Evolutionary conservation across 202 grass and related monocot species (phyloP), one percentile per base, ranked within the genome.

Genomic region (Panicum hallii): DNA sequence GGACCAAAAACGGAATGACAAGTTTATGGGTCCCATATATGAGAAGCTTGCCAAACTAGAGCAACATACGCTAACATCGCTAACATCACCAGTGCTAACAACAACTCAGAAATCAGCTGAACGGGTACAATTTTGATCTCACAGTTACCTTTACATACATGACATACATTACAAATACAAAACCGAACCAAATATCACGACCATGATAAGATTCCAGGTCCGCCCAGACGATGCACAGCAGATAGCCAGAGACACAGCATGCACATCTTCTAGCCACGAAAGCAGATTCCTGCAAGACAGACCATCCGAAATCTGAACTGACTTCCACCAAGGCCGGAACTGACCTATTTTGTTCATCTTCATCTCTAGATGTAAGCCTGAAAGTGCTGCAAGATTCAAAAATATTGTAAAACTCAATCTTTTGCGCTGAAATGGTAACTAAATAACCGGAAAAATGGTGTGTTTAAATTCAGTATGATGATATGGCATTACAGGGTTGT

Each of bases 321-420:
- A 14, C 63, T 85, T 80, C 77, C 28, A 68, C 17, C 23, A 44
- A 80, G 42, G 38, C n/a, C 4, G 3, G 49, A 57, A 66, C 50
- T n/a, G 66, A 72, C 54, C 14, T 71, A 55, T 30, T 68, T 38
- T 75, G 69, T 57, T 68, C 5, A 49, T 70, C 19, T 70, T 61
- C 65, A 70, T 85, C 65, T 69, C 61, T 83, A 72, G 16, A 40
- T 83, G 54, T 9, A 66, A 22, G 47, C 40, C 81, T 84, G 72
- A 7, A 68, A 38, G 22, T 30, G 14, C 38, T 26, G 50, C 14
- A 82, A 8, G 34, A 77, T 30, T 60, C 20, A 53, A 62, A 65
- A 52, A 26, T 9, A 58, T 14, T 63, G 67, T 62, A 19, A 78
- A 53, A 53, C 14, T 57, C 23, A 43, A 76, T 70, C 13, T 43